Evolutionary conservation across 768 basidiomycete species (phyloP).

Genomic region (Naganishia onofrii): DNA sequence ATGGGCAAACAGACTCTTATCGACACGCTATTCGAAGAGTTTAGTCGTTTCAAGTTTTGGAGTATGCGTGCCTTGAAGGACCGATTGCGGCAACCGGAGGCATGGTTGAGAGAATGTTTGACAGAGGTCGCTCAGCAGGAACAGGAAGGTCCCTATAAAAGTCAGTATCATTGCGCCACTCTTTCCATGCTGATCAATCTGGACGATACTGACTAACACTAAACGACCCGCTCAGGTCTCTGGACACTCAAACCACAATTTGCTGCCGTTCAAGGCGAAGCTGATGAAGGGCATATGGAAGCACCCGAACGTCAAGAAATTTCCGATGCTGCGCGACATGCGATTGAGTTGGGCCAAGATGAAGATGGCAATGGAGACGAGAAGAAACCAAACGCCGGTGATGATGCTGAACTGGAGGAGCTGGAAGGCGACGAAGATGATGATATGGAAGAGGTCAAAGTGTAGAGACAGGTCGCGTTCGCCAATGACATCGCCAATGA

Average conservation of each 20-base stretch:
- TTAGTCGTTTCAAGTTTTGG: slow-evolving; percentile 30
- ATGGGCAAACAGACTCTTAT: slow-evolving; percentile 23
- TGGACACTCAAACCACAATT: slow-evolving; percentile 23
- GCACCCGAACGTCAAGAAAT: slow-evolving; percentile 24
- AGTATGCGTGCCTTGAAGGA: slow-evolving; percentile 22
- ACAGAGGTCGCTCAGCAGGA: slow-evolving; percentile 22
- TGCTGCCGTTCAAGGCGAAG: slow-evolving; percentile 17
- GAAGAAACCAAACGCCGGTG: slow-evolving; percentile 8
- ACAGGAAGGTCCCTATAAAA: slow-evolving; percentile 20
- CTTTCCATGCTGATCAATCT: background rate
- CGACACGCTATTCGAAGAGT: slow-evolving; percentile 27
- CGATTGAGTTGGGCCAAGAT: background rate
- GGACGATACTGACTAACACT: background rate
- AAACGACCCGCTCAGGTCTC: background rate
- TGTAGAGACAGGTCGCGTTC: background rate
- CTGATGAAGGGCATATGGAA: slow-evolving; percentile 9
- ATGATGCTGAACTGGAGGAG: slow-evolving; percentile 19
- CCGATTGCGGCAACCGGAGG: slow-evolving; percentile 17
- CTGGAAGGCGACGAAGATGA: slow-evolving; percentile 26
- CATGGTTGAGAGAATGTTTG: slow-evolving; percentile 22
- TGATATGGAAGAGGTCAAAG: slow-evolving; percentile 28
- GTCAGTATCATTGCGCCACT: background rate
- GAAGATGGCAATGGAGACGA: slow-evolving; percentile 11
- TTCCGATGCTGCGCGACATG: slow-evolving; percentile 9
- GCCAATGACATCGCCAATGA: too few relatives aligned